Conservation (phyloP, 129 eudicot species). For the Helianthus annuus region HanXRQr2.0-SUNRISE NC_035435.2:175474308-175474807, state of each 20-base stretch:
- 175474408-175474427: conserved; percentile 47
- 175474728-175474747: conserved; percentile 14
- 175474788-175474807: conserved; percentile 18
- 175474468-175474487: conserved; percentile 52
- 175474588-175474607: conserved; percentile 51
- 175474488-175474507: conserved; percentile 77
- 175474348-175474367: conserved; percentile 34
- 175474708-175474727: conserved; percentile 47
- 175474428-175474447: conserved; percentile 34
- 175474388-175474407: conserved; percentile 48
- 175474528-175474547: conserved; percentile 49
- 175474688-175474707: conserved; percentile 52
- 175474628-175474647: conserved; percentile 54
- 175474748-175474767: conserved; percentile 42
- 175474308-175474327: conserved; percentile 73
- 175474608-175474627: conserved; percentile 49
- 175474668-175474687: conserved; percentile 43
- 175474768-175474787: conserved; percentile 52
- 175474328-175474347: conserved; percentile 46
- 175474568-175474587: conserved; percentile 43
- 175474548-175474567: conserved; percentile 40
- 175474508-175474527: conserved; percentile 67
- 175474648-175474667: conserved; percentile 44
- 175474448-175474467: conserved; percentile 53
- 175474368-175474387: conserved; percentile 39